phyloP scores from a whole-genome alignment of 768 basidiomycete genomes.

The Mycena polygramma region DNA sequence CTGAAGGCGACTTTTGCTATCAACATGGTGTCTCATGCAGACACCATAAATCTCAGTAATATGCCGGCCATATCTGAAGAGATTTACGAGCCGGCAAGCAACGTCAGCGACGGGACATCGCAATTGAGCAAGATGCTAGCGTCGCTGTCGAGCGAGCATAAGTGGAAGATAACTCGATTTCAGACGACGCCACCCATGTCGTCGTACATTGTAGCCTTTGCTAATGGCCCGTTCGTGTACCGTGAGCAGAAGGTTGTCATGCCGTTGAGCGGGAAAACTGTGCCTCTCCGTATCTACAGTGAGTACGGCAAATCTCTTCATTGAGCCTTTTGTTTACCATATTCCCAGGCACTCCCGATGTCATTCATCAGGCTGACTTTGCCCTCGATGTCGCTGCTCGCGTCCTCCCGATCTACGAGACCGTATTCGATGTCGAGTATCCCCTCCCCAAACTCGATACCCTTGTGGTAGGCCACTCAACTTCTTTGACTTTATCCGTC shows the following conservation, averaged over 20 bases:
- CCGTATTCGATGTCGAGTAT: constrained; percentile 92
- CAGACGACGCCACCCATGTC: constrained; percentile 89
- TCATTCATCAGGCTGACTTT: constrained; percentile 87
- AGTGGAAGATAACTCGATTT: constrained; percentile 90
- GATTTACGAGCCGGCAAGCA: constrained; percentile 50
- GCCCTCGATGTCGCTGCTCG: constrained; percentile 88
- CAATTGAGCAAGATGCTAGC: constrained; percentile 59
- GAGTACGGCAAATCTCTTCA: background rate
- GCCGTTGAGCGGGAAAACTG: constrained; percentile 81
- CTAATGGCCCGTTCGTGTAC: constrained; percentile 83
- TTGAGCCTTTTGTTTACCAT: constrained; percentile 20
- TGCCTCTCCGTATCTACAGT: constrained; percentile 87
- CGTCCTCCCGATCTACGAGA: constrained; percentile 91
- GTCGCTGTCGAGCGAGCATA: constrained; percentile 52
- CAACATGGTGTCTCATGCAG: constrained; percentile 82
- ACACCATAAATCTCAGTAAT: constrained; percentile 87
- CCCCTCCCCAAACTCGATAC: constrained; percentile 97
- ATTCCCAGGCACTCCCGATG: constrained; percentile 77
- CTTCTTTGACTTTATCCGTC: background rate
- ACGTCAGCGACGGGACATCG: constrained; percentile 40
- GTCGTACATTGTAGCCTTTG: constrained; percentile 89
- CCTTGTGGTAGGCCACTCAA: constrained; percentile 69
- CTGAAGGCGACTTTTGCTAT: constrained; percentile 88
- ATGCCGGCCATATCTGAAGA: constrained; percentile 83
- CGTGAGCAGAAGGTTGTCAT: constrained; percentile 83